These are phyloP conservation scores for Trametes maxima DNA, from an alignment of 768 basidiomycete genomes.

Conservation along the genomic window DNA sequence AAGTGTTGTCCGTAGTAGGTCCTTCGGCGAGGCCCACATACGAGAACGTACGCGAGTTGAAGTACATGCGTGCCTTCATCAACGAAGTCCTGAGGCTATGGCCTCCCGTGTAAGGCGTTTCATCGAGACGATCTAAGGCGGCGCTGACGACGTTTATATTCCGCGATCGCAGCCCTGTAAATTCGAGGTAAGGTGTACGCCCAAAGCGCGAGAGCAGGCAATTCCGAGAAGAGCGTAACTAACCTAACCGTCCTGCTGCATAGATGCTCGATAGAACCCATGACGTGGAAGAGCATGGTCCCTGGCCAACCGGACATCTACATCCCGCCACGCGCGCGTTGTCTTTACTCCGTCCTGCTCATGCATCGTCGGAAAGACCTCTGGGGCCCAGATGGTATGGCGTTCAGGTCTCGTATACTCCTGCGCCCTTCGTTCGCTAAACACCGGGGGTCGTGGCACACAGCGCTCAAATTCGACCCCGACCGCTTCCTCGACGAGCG, in stretches of 20 bases:
- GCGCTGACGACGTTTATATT: not conserved
- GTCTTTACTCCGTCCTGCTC: slow-evolving; percentile 47
- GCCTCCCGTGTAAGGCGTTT: slow-evolving; percentile 7
- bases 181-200: not conserved
- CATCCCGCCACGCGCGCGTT: slow-evolving; percentile 15
- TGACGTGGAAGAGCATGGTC: slow-evolving; percentile 17
- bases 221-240: too few relatives aligned
- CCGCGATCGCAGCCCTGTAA: slow-evolving; percentile 1
- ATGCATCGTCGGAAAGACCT: slow-evolving; percentile 66
- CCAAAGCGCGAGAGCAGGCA: too few relatives aligned
- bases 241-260: too few relatives aligned
- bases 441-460: not conserved
- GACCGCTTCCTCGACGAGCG: slow-evolving; percentile 69
- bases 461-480: slow-evolving; percentile 65
- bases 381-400: slow-evolving; percentile 68
- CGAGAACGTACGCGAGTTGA: slow-evolving; percentile 58
- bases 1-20: slow-evolving; percentile 51
- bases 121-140: not conserved
- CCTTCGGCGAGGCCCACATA: slow-evolving; percentile 47
- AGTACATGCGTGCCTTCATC: slow-evolving; percentile 58
- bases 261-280: slow-evolving; percentile 15
- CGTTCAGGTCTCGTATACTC: not conserved
- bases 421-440: not conserved
- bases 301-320: slow-evolving; percentile 17
- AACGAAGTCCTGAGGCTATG: slow-evolving; percentile 38